These are phyloP conservation scores for Candolleomyces aberdarensis DNA, from an alignment of 768 basidiomycete species.

Conservation along the genomic window DNA sequence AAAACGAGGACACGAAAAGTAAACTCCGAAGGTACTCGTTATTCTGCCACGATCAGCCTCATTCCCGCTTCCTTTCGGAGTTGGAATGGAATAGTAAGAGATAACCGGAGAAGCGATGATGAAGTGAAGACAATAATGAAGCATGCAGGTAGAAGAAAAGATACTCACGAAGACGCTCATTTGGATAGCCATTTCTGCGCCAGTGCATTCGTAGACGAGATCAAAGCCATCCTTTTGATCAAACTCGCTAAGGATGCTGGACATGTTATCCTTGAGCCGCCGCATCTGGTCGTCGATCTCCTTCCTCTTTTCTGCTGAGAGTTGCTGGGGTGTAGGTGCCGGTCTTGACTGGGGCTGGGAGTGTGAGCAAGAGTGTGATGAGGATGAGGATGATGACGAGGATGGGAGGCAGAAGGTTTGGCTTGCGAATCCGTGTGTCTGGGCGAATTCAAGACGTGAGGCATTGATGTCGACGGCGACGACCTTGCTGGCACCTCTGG, in stretches of 20 bases:
- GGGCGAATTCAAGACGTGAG: constrained; percentile 76
- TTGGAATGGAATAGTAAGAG: not conserved
- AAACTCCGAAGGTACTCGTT: not conserved
- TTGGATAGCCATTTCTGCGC: constrained; percentile 89
- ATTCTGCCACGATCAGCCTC: not conserved
- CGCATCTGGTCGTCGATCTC: constrained; percentile 55
- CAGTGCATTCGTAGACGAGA: constrained; percentile 92
- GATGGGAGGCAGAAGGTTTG: constrained; percentile 57
- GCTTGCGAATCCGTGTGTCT: constrained; percentile 70
- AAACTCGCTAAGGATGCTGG: constrained; percentile 52
- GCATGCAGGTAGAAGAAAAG: constrained; percentile 8
- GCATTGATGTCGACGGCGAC: constrained; percentile 86
- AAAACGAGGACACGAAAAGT: constrained; percentile 1
- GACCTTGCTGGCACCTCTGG: constrained; percentile 66
- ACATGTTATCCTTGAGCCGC: constrained; percentile 56
- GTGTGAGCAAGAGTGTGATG: constrained; percentile 5
- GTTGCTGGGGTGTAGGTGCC: constrained; percentile 11
- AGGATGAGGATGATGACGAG: constrained; percentile 5
- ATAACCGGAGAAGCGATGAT: constrained; percentile 1
- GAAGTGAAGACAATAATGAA: constrained; percentile 1
- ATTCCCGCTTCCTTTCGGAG: not conserved
- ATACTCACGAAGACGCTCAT: constrained; percentile 82
- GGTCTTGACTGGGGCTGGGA: not conserved
- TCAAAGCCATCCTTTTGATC: constrained; percentile 78
- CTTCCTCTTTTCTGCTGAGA: constrained; percentile 41